These are phyloP conservation scores for Venturia carpophila DNA, from an alignment of 2,329 filamentous ascomycete genomes.

Conservation along the genomic window DNA sequence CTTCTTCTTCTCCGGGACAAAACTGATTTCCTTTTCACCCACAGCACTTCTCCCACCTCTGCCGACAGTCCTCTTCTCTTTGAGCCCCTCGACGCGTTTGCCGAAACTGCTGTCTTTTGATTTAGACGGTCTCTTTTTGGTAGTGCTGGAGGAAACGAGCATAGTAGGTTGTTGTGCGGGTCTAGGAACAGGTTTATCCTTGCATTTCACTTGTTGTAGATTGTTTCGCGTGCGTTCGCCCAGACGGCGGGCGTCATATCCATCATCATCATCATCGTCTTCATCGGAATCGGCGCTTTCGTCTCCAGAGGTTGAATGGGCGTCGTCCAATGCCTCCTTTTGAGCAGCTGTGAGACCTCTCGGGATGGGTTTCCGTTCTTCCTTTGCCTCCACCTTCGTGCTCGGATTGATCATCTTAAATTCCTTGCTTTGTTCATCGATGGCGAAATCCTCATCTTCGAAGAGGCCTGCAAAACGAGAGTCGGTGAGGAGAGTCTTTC, in stretches of 20 bases:
- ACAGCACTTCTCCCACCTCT: conserved; percentile 12
- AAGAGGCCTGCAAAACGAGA: conserved; percentile 82
- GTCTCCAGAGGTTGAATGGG: conserved; percentile 21
- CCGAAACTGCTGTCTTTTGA: conserved; percentile 50
- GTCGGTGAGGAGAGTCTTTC: conserved; percentile 58
- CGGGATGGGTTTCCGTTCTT: conserved; percentile 28
- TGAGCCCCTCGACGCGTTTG: conserved; percentile 41
- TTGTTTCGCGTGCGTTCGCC: conserved; percentile 23
- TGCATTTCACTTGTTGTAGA: conserved; percentile 23
- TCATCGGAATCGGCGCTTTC: conserved; percentile 30
- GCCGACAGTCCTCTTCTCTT: conserved; percentile 23
- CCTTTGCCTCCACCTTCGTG: conserved; percentile 42
- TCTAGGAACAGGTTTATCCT: conserved; percentile 31
- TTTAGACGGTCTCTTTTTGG: conserved; percentile 21
- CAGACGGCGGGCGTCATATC: conserved; percentile 34
- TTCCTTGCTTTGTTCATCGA: conserved; percentile 83
- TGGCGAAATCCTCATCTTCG: conserved; percentile 83
- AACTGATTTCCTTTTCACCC: conserved; percentile 60
- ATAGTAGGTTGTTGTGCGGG: conserved; percentile 42
- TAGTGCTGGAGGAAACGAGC: conserved; percentile 47
- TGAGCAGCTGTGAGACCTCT: conserved; percentile 52
- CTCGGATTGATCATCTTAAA: conserved; percentile 87
- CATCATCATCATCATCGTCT: conserved; percentile 30
- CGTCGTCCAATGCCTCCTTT: conserved; percentile 47
- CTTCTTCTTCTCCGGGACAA: conserved; percentile 53